These are phyloP conservation scores for Fusarium dimerum DNA, from an alignment of 2,329 filamentous ascomycete species.

Conservation along the genomic window DNA sequence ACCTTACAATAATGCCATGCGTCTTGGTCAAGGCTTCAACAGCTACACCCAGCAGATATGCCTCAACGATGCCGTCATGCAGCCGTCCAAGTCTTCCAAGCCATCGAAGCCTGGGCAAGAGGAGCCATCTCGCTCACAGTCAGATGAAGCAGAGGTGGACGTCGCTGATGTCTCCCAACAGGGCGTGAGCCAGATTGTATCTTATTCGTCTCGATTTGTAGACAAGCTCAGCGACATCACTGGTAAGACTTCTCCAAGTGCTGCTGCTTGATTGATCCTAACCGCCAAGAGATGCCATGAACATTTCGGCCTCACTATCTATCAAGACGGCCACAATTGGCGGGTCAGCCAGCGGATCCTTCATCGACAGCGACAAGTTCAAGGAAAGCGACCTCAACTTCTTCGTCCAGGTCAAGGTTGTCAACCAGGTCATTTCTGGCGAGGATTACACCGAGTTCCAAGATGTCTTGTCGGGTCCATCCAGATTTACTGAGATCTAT, in stretches of 20 bases:
- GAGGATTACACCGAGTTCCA: not conserved
- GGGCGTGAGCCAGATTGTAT: not conserved
- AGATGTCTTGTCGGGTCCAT: not conserved
- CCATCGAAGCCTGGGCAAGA: not conserved
- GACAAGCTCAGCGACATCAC: constrained; percentile 6
- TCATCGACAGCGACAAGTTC: constrained; percentile 6
- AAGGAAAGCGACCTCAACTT: constrained; percentile 6
- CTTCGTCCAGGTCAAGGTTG: not conserved
- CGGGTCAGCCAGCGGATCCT: constrained; percentile 1
- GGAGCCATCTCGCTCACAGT: not conserved
- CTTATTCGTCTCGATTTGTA: not conserved
- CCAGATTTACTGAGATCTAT: not conserved
- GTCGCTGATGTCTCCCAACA: not conserved
- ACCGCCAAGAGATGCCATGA: constrained; percentile 5
- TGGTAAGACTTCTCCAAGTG: not conserved
- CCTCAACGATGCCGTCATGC: not conserved
- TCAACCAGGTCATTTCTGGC: not conserved
- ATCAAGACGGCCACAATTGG: constrained; percentile 4
- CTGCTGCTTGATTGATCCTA: not conserved
- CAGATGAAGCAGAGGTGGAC: not conserved
- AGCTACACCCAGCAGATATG: constrained; percentile 6
- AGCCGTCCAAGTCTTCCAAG: not conserved
- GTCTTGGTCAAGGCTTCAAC: constrained; percentile 15
- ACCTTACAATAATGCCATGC: constrained; percentile 4
- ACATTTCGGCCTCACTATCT: constrained; percentile 5